These are phyloP conservation scores for Colletotrichum melonis DNA, from an alignment of 2,329 filamentous ascomycete genomes.

Conservation along the genomic window DNA sequence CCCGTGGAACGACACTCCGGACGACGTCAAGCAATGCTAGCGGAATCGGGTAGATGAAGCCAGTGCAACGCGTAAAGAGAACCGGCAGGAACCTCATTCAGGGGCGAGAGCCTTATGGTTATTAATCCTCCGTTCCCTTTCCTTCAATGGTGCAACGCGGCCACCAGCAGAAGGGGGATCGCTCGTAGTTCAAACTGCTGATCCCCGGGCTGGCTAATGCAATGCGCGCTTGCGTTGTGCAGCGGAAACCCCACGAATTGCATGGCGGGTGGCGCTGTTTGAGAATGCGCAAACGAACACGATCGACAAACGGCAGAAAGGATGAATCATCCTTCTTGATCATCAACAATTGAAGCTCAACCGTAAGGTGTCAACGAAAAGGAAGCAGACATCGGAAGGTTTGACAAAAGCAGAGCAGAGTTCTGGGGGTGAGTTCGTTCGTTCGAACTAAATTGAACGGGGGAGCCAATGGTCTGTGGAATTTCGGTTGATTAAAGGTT, in stretches of 20 bases:
- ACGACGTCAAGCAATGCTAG: neutral
- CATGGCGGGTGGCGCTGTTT: neutral
- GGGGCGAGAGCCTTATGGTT: constrained; percentile 10
- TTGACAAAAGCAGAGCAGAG: neutral
- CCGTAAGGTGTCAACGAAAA: neutral
- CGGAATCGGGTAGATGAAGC: constrained; percentile 3
- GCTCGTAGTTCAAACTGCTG: neutral
- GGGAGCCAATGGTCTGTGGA: neutral
- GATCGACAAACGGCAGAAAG: neutral
- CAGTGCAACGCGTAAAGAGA: neutral
- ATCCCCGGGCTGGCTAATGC: neutral
- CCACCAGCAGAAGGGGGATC: neutral
- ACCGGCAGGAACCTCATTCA: neutral
- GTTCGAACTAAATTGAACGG: constrained; percentile 20
- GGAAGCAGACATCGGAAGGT: neutral
- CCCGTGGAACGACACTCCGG: neutral
- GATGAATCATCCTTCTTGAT: neutral
- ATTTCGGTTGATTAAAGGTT: constrained; percentile 1
- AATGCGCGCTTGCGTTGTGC: neutral
- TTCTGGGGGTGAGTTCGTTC: neutral
- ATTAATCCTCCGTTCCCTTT: constrained; percentile 5
- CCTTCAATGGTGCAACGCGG: neutral
- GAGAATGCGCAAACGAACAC: neutral
- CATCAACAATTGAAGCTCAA: neutral
- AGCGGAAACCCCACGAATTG: neutral